These are phyloP conservation scores for Penicillium paxilli DNA, from an alignment of 495 filamentous ascomycete species.

Conservation along the genomic window DNA sequence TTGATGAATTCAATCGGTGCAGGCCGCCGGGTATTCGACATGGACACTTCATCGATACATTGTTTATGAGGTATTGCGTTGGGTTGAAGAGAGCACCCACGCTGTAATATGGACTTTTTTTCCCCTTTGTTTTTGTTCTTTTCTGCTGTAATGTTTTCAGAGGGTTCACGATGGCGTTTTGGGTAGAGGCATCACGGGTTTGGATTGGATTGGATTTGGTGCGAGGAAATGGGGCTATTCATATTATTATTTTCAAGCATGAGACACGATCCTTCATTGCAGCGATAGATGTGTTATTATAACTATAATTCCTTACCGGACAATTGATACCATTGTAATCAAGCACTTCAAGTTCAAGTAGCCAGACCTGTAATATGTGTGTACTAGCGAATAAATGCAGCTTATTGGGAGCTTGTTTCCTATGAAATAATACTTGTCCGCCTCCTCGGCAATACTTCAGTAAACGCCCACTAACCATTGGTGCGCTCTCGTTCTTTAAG, in stretches of 20 bases:
- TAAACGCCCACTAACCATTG: no score
- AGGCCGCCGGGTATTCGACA: slow-evolving; percentile 86
- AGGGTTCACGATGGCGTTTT: slow-evolving; percentile 13
- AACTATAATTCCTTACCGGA: slow-evolving; percentile 3
- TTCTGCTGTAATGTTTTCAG: slow-evolving; percentile 6
- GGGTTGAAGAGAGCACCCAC: slow-evolving; percentile 56
- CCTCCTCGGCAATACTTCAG: no score
- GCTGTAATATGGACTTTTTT: slow-evolving; percentile 29
- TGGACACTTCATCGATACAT: slow-evolving; percentile 81
- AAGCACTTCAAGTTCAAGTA: no score
- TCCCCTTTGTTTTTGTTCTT: slow-evolving; percentile 10
- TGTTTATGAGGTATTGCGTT: slow-evolving; percentile 76
- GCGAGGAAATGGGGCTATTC: not conserved
- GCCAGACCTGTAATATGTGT: no score
- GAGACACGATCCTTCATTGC: slow-evolving; percentile 17
- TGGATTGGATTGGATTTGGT: slow-evolving; percentile 2
- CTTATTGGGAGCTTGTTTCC: no score
- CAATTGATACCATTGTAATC: no score
- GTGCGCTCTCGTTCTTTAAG: no score
- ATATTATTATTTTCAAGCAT: slow-evolving; percentile 8
- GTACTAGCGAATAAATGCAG: no score
- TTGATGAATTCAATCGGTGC: slow-evolving; percentile 72
- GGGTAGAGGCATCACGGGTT: not conserved
- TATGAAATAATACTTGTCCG: no score
- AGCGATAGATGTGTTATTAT: slow-evolving; percentile 10